A percentile compares a stretch with the other conserved stretches of the same genome.
These are phyloP conservation scores for Paraphoma sp. DNA, from an alignment of 2,329 filamentous ascomycete genomes.

Conservation along the genomic window DNA sequence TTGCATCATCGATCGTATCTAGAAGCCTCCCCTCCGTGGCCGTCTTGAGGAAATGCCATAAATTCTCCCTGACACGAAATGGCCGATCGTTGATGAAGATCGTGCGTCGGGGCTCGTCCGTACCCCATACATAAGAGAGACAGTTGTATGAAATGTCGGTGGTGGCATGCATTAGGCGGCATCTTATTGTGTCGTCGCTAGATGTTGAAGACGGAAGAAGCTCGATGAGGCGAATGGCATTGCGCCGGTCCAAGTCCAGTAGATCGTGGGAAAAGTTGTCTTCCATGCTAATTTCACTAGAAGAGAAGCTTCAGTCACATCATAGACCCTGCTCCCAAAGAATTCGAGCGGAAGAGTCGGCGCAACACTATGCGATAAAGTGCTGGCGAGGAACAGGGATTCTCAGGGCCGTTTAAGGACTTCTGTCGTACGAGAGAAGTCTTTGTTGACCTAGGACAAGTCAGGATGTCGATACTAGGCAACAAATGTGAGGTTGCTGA, in stretches of 20 bases:
- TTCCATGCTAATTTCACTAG: neutral
- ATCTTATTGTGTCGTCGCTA: neutral
- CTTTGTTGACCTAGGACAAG: too few relatives aligned
- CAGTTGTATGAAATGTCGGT: neutral
- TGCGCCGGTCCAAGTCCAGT: neutral
- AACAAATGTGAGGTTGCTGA: too few relatives aligned
- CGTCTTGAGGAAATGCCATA: neutral
- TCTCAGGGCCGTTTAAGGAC: too few relatives aligned
- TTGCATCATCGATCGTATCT: neutral
- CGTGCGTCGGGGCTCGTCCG: neutral
- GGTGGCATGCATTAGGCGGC: neutral
- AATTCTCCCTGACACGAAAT: neutral
- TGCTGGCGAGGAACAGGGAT: too few relatives aligned
- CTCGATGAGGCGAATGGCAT: neutral
- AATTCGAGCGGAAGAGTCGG: too few relatives aligned
- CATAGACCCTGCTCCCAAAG: too few relatives aligned
- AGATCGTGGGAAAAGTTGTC: neutral
- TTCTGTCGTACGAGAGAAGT: too few relatives aligned
- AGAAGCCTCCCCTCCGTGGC: neutral
- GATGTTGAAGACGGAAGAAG: neutral
- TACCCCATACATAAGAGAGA: neutral
- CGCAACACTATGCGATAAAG: too few relatives aligned
- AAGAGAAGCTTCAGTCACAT: too few relatives aligned
- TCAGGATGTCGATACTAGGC: too few relatives aligned
- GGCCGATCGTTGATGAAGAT: neutral